Base-by-base conservation (phyloP, 2,329 filamentous ascomycete species). In the Pseudonectria foliicola region DNA sequence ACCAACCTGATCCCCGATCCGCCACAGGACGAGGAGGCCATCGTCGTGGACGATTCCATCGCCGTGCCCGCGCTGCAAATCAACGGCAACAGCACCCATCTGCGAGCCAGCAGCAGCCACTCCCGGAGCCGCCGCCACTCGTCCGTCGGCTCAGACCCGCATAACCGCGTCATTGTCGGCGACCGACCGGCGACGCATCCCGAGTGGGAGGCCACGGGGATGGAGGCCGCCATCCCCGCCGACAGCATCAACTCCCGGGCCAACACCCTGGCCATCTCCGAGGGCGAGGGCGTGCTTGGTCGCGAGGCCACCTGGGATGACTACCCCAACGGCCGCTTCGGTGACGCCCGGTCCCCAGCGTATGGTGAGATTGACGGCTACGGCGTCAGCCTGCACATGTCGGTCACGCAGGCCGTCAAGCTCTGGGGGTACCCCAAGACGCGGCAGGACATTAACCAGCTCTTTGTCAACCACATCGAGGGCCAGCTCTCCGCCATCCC, bases 311-410 rank as follows among this genome's bases (percentile, higher is more conserved):
- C 92, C 1, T 98, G 92, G 92, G 92, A 98, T 53, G 92, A 98
- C 55, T 98, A 88, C 60, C 90, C 90, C 44, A 96, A 96, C 66
- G 92, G 90, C 18, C 78, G 90, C 36, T 96, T 90, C 80, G 90
- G 90, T 56, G 90, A 95, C 53, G 85, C 89, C 4, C 77, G 90
- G 34, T 95, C 88, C 3, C 88, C 88, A 1, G 90, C 90, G 1
- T 96, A 94, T 56, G 90, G 90, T 52, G 88, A 95, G 60, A 95
- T 95, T 39, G 89, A 96, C 55, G 90, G 90, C n/a, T 96, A 96
- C 56, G 92, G 92, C 10, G 88, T 93, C n/a, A 92, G 83, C 37
- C 70, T 98, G 26, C 92, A 95, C 64, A 86, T 95, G 56, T 86
- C 85, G 1, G 78, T 86, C n/a, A 74, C 80, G 3, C 80, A 89